A percentile compares a stretch with the other conserved stretches of the same genome.
These are phyloP conservation scores for Seiridium unicorne DNA, from an alignment of 2,329 filamentous ascomycete species.

Conservation along the genomic window DNA sequence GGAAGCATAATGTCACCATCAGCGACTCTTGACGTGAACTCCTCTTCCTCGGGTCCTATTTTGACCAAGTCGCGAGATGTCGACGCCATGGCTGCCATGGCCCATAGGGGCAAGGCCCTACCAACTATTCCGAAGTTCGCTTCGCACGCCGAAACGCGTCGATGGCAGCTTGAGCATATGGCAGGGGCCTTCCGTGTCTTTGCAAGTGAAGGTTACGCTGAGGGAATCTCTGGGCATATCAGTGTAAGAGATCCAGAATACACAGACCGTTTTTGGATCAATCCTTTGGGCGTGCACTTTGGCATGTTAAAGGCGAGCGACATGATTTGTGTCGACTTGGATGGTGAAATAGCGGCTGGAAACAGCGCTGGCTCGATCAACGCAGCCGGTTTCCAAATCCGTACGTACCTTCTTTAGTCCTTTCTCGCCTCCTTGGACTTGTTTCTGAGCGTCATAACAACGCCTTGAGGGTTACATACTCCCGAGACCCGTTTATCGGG, in stretches of 20 bases:
- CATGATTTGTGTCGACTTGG: conserved; percentile 60
- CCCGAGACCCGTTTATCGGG: too few species aligned
- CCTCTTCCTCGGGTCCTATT: too few species aligned
- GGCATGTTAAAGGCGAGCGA: conserved; percentile 59
- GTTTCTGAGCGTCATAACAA: too few species aligned
- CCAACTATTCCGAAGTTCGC: too few species aligned
- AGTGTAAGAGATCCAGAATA: conserved; percentile 61
- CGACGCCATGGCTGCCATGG: too few species aligned
- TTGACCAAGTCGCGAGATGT: too few species aligned
- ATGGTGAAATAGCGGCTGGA: conserved; percentile 58
- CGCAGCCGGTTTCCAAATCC: conserved; percentile 58
- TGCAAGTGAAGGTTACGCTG: conserved; percentile 55
- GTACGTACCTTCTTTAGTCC: too few species aligned
- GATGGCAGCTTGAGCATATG: conserved; percentile 55
- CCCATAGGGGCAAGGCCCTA: too few species aligned
- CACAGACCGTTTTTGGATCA: conserved; percentile 62
- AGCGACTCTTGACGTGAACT: too few species aligned
- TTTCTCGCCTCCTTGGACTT: too few species aligned
- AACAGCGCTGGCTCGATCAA: conserved; percentile 53
- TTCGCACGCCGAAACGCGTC: conserved; percentile 26
- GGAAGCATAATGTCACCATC: too few species aligned
- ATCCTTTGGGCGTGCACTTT: conserved; percentile 62
- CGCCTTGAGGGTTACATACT: too few species aligned
- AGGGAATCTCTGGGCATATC: conserved; percentile 66
- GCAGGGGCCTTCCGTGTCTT: conserved; percentile 58